Percentiles rank a stretch among this genome's conserved stretches.
phyloP scores from a whole-genome alignment of 2,329 filamentous ascomycete genomes.

The Aspergillus eucalypticola region DNA sequence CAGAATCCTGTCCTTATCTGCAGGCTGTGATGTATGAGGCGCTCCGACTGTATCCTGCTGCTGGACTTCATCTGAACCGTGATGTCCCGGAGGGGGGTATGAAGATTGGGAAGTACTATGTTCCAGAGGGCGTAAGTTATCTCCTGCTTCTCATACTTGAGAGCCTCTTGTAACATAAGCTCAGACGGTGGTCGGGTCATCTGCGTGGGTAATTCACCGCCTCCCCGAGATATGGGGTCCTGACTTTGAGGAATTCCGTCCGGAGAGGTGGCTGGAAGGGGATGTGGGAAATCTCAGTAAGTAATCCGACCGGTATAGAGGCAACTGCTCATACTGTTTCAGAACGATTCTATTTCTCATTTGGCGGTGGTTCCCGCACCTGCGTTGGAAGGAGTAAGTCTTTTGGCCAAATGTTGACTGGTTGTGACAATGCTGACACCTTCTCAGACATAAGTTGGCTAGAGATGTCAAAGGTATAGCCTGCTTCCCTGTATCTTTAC shows the following conservation, averaged over 20 bases:
- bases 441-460: neutral
- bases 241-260: conserved; percentile 3
- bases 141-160: neutral
- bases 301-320: neutral
- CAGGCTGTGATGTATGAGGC: conserved; percentile 8
- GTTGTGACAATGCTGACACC: neutral
- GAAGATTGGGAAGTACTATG: neutral
- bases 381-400: conserved; percentile 5
- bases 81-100: neutral
- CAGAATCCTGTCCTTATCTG: neutral
- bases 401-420: neutral
- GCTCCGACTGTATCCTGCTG: conserved; percentile 2
- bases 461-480: neutral
- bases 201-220: neutral
- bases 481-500: too few species aligned
- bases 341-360: conserved; percentile 6
- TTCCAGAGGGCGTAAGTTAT: neutral
- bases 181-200: neutral
- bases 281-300: neutral
- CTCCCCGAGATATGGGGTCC: neutral
- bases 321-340: neutral
- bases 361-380: neutral
- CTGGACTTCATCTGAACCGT: neutral
- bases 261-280: conserved; percentile 4
- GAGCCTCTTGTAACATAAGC: neutral